Evolutionary conservation across 2,329 filamentous ascomycete species (phyloP).

Genomic region (Beauveria sp.): DNA sequence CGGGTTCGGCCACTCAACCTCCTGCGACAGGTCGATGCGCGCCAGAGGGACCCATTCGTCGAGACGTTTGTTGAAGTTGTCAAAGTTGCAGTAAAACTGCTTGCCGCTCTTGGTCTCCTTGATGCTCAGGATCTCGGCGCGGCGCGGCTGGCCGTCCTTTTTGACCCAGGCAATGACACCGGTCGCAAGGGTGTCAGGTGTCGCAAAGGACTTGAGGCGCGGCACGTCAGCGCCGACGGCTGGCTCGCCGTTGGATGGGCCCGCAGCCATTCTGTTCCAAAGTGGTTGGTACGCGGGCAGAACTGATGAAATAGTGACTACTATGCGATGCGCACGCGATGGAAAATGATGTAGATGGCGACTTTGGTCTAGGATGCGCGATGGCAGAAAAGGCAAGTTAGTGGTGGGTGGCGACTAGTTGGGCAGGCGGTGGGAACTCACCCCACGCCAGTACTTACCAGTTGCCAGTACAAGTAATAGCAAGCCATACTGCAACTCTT

Average conservation of each 20-base stretch:
- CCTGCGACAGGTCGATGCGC: constrained; percentile 77
- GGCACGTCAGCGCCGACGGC: constrained; percentile 50
- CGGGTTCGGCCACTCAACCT: constrained; percentile 93
- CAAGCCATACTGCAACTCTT: neutral
- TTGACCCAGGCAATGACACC: constrained; percentile 55
- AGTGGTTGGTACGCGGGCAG: neutral
- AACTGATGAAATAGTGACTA: neutral
- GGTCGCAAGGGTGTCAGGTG: constrained; percentile 65
- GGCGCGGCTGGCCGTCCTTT: constrained; percentile 74
- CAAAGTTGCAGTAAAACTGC: constrained; percentile 94
- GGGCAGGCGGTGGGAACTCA: constrained; percentile 6
- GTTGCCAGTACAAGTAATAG: neutral
- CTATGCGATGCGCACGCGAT: neutral
- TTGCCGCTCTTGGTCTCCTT: constrained; percentile 81
- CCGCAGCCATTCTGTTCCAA: constrained; percentile 39
- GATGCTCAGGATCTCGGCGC: constrained; percentile 95
- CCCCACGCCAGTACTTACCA: neutral
- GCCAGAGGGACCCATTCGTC: constrained; percentile 81
- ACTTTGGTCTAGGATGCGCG: neutral
- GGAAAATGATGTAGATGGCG: neutral
- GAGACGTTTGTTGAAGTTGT: constrained; percentile 88
- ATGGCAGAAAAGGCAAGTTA: neutral
- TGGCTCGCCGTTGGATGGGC: constrained; percentile 41
- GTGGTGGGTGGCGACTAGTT: constrained; percentile 5
- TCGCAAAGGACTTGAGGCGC: constrained; percentile 71